Percentiles rank a stretch among this genome's conserved stretches.
Evolutionary conservation across 163 green algal genomes (phyloP).

Genomic region (Coccomyxa subellipsoidea): DNA sequence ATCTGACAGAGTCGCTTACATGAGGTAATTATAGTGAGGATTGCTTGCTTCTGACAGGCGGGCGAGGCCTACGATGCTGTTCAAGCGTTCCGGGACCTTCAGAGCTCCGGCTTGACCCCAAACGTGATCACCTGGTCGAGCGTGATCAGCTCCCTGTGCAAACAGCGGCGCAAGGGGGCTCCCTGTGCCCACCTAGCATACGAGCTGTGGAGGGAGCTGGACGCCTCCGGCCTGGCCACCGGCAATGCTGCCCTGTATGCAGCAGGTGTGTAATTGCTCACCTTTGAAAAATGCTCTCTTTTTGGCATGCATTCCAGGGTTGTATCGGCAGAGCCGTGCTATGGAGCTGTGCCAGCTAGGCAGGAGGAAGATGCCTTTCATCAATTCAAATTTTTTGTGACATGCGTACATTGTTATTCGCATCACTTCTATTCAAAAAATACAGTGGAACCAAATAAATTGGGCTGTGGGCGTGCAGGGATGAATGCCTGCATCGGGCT

Average conservation of each 20-base stretch:
- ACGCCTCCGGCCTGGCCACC: conserved; percentile 1
- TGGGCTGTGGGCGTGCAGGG: conserved; percentile 18
- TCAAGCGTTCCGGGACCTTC: conserved; percentile 8
- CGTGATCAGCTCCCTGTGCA: conserved; percentile 37
- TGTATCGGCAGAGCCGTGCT: too few species aligned
- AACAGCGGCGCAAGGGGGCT: conserved; percentile 24
- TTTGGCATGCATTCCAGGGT: too few species aligned
- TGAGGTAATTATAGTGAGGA: too few species aligned
- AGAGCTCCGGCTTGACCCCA: not conserved
- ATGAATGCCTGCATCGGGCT: conserved; percentile 44
- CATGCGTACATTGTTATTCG: too few species aligned
- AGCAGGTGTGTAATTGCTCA: conserved; percentile 29
- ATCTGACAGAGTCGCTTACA: too few species aligned
- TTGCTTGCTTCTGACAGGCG: conserved; percentile 1
- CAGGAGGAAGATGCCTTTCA: too few species aligned
- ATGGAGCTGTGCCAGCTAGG: too few species aligned
- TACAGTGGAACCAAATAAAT: too few species aligned
- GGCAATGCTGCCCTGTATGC: conserved; percentile 38
- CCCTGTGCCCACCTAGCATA: conserved; percentile 34
- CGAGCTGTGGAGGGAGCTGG: conserved; percentile 47
- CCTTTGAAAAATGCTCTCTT: too few species aligned
- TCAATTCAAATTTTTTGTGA: too few species aligned
- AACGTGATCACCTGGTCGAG: conserved; percentile 14
- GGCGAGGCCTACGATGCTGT: not conserved
- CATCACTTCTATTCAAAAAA: too few species aligned